Conservation (phyloP, 306 rosid species). For the Lathyrus sativus region DNA sequence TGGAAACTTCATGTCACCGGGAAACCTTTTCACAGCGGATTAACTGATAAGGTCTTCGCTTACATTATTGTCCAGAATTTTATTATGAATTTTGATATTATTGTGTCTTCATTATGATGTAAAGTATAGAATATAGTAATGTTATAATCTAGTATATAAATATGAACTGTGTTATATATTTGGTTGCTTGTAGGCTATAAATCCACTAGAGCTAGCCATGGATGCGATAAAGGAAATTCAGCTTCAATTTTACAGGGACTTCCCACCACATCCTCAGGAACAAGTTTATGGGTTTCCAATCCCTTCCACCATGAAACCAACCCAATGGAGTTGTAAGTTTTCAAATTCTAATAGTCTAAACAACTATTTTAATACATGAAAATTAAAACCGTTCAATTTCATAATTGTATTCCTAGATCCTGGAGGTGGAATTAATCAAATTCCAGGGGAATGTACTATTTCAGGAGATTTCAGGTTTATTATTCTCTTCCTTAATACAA, state of each 20-base stretch:
- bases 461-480: constrained; percentile 93
- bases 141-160: too few species aligned
- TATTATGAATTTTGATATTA: background rate
- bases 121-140: too few species aligned
- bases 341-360: background rate
- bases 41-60: constrained; percentile 64
- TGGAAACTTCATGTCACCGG: constrained; percentile 82
- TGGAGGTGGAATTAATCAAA: constrained; percentile 93
- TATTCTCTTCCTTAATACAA: constrained; percentile 28
- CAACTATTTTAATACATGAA: constrained; percentile 1
- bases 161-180: background rate
- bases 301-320: constrained; percentile 96
- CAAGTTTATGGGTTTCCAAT: constrained; percentile 76
- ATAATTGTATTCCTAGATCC: constrained; percentile 60
- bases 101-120: too few species aligned
- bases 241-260: constrained; percentile 67
- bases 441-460: constrained; percentile 84
- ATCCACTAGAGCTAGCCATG: constrained; percentile 84
- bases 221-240: constrained; percentile 88
- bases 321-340: constrained; percentile 89
- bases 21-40: constrained; percentile 90
- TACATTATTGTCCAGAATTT: background rate
- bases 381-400: constrained; percentile 11
- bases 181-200: constrained; percentile 71
- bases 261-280: constrained; percentile 90